phyloP scores from a whole-genome alignment of 768 basidiomycete genomes.

The Termitomyces sp. region DNA sequence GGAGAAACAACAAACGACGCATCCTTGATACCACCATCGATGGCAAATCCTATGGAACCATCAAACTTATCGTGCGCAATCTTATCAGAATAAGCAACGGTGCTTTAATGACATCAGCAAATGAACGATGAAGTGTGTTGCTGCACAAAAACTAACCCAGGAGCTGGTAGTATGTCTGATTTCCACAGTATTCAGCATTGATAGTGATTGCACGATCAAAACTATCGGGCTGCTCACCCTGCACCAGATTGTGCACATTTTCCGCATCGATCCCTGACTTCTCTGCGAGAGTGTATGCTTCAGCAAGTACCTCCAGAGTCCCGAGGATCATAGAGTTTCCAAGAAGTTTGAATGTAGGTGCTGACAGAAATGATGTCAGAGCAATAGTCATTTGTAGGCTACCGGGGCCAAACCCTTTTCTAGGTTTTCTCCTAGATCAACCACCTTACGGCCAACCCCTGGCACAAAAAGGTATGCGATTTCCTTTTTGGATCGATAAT shows the following conservation, averaged over 20 bases:
- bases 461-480: conserved; percentile 76
- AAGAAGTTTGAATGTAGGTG: conserved; percentile 70
- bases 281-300: conserved; percentile 80
- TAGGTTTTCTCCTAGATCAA: conserved; percentile 82
- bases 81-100: conserved; percentile 56
- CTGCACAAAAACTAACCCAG: conserved; percentile 32
- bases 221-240: conserved; percentile 35
- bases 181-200: not conserved
- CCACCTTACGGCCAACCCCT: conserved; percentile 67
- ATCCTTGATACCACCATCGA: conserved; percentile 88
- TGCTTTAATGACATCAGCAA: conserved; percentile 23
- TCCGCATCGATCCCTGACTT: conserved; percentile 75
- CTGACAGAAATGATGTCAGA: conserved; percentile 24
- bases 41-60: conserved; percentile 66
- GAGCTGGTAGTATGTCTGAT: conserved; percentile 65
- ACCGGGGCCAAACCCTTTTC: conserved; percentile 54
- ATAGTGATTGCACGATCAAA: conserved; percentile 3
- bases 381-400: not conserved
- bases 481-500: conserved; percentile 77
- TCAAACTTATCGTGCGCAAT: conserved; percentile 76
- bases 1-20: conserved; percentile 42
- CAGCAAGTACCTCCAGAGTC: conserved; percentile 73
- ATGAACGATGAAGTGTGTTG: not conserved
- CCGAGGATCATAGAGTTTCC: conserved; percentile 78
- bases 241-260: conserved; percentile 49